Base-by-base conservation (phyloP, 495 filamentous ascomycete species). In the Saxophila tyrrhenica region DNA sequence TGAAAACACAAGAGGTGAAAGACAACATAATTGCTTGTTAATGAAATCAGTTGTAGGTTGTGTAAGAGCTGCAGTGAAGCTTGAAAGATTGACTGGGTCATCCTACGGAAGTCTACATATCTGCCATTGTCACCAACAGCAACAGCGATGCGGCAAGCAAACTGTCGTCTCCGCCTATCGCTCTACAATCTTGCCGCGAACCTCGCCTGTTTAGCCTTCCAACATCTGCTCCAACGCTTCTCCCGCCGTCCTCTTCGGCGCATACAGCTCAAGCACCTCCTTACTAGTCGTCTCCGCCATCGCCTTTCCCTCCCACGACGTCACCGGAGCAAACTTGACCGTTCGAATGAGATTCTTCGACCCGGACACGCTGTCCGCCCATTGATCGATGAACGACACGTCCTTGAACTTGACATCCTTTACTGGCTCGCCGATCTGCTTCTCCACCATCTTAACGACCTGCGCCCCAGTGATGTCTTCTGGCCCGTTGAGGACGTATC, bases 401-500 rank as follows among this genome's bases (percentile, higher is more conserved):
- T 75, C 72, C 54, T 70, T 48, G 39, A 68, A 75, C 24, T 16
- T 54, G n/a, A 73, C 69, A 7, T 67, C 57, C 25, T 70, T 51
- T 2, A 74, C 67, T 13, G 43, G 45, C 0, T 55, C 57, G 16
- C 71, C 72, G 20, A 69, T 72, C 17, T 71, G 11, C 48, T 66
- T 45, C 68, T 73, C 72, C 10, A 75, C 59, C 61, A 74, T 52
- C 19, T 65, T 53, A 19, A 74, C 67, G 48, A 73, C 52, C 48
- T 69, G 58, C 19, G 53, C 53, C 9, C 73, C 73, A 32, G 65
- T 70, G 3, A 73, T 64, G 43, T 74, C 69, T 43, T 68, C 69
- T 0, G 71, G 72, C 16, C 72, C 72, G 54, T 71, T 74, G 10
- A 75, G n/a, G 17, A 71, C 64, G 47, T 73, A 73, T 48, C 62